Percentiles rank a stretch among this genome's conserved stretches.
These are phyloP conservation scores for Parascedosporium putredinis DNA, from an alignment of 2,329 filamentous ascomycete species.

Conservation along the genomic window DNA sequence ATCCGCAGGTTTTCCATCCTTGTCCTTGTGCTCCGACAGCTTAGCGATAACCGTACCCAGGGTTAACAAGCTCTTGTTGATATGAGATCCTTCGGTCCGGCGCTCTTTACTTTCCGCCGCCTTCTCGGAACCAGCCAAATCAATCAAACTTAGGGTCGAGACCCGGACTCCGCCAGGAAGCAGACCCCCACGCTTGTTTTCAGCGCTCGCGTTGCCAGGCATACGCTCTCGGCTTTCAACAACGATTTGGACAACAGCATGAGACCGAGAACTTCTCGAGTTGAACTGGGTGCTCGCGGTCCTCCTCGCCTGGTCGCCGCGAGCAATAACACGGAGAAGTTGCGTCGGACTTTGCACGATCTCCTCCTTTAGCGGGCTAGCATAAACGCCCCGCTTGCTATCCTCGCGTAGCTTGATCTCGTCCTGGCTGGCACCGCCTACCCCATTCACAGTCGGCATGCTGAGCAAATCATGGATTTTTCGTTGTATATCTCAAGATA, in stretches of 20 bases:
- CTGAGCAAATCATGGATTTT: slow-evolving; percentile 85
- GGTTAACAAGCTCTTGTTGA: slow-evolving; percentile 95
- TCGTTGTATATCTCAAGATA: slow-evolving; percentile 99
- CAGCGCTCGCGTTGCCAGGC: slow-evolving; percentile 40
- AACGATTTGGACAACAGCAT: slow-evolving; percentile 96
- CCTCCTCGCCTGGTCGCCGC: slow-evolving; percentile 81
- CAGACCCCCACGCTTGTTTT: slow-evolving; percentile 59
- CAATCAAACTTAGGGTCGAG: slow-evolving; percentile 88
- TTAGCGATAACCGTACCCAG: slow-evolving; percentile 90
- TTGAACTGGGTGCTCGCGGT: slow-evolving; percentile 97
- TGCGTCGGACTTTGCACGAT: slow-evolving; percentile 98
- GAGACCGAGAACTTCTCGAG: slow-evolving; percentile 88
- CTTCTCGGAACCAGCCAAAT: slow-evolving; percentile 91
- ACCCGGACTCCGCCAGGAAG: slow-evolving; percentile 85
- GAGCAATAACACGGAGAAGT: slow-evolving; percentile 83
- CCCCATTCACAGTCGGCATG: slow-evolving; percentile 50
- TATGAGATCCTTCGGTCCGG: slow-evolving; percentile 88
- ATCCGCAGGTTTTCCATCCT: slow-evolving; percentile 59
- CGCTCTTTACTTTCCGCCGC: slow-evolving; percentile 93
- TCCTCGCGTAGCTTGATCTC: slow-evolving; percentile 97
- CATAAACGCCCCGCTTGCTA: slow-evolving; percentile 91
- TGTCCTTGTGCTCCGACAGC: slow-evolving; percentile 82
- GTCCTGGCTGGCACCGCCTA: slow-evolving; percentile 55
- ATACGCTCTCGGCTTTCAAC: slow-evolving; percentile 90
- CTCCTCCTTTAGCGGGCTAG: slow-evolving; percentile 90